Base-by-base conservation (phyloP, 257 asterid genomes). In the Petrea volubilis region DNA sequence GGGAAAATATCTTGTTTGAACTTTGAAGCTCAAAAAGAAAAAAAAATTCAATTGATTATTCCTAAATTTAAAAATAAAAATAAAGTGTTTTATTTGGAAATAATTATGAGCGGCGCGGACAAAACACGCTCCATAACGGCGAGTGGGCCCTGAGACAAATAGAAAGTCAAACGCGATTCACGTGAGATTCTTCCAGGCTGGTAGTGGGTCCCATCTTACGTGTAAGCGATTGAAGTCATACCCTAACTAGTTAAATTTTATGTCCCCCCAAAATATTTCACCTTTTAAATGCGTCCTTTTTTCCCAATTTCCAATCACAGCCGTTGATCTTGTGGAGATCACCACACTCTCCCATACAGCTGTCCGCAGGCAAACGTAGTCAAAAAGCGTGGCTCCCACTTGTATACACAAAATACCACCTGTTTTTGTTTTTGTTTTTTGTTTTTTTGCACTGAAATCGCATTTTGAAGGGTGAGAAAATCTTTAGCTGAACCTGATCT, bases 141-240 rank as follows among this genome's bases (percentile, higher is more conserved):
- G 83, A 71, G 78, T 79, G 70, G 85, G 77, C 46, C 75, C 77
- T 1, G 33, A 65, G 74, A 85, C 89, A 84, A 84, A 74, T n/a
- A 49, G 47, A 11, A 73, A 80, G 65, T 76, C 72, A 70, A 77
- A 72, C 77, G 76, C 76, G 82, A 72, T 67, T 71, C 84, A 81
- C 92, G 89, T 86, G 87, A 86, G 86, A 81, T 79, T 86, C 86
- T 66, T 74, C 79, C 89, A 86, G 92, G 78, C 87, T 86, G 89
- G 62, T 27, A 0, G 82, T 55, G 80, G 89, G 87, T 0, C 71
- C 86, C 65, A 5, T 41, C 79, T 1, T 34, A 81, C 84, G 87
- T 77, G 85, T 81, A 70, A 64, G 80, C 79, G 78, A 76, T 83
- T 81, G 80, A 85, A 80, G 78, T 76, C 82, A 67, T 81, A 73